A percentile compares a stretch with the other conserved stretches of the same genome.
phyloP scores from a whole-genome alignment of 1,284 basidiomycete species.

The Dichomitus squalens region DNA sequence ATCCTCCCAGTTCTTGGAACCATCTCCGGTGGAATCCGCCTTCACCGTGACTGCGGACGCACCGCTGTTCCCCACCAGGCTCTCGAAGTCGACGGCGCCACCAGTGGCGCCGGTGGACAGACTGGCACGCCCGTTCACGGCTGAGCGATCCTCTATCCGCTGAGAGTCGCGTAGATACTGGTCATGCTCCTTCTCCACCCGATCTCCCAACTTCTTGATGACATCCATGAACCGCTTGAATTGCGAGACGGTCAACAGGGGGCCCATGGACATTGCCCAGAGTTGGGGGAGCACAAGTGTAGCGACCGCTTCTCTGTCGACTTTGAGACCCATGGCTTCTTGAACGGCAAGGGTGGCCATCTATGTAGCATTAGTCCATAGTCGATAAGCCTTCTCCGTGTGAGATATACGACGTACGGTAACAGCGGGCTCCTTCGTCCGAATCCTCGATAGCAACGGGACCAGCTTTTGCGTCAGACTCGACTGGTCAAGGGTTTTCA shows the following conservation, averaged over 20 bases:
- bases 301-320: conserved; percentile 93
- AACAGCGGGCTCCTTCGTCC: conserved; percentile 92
- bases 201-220: conserved; percentile 71
- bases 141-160: conserved; percentile 78
- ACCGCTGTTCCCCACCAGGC: conserved; percentile 61
- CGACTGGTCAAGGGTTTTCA: conserved; percentile 90
- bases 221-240: conserved; percentile 90
- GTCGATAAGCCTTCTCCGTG: neutral
- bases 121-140: conserved; percentile 32
- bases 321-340: conserved; percentile 95
- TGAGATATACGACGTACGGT: conserved; percentile 58
- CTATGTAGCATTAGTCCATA: conserved; percentile 40
- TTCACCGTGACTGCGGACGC: conserved; percentile 42
- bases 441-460: conserved; percentile 90
- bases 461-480: conserved; percentile 96
- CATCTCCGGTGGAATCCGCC: conserved; percentile 46
- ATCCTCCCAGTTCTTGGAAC: conserved; percentile 63
- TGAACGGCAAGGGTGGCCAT: conserved; percentile 94
- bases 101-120: conserved; percentile 37
- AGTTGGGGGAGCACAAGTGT: conserved; percentile 92
- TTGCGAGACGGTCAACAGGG: conserved; percentile 87
- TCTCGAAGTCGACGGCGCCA: conserved; percentile 69
- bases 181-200: conserved; percentile 86
- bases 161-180: conserved; percentile 85
- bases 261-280: conserved; percentile 98